phyloP scores from a whole-genome alignment of 164 flowering plant genomes.

The Tinospora cordifolia region DNA sequence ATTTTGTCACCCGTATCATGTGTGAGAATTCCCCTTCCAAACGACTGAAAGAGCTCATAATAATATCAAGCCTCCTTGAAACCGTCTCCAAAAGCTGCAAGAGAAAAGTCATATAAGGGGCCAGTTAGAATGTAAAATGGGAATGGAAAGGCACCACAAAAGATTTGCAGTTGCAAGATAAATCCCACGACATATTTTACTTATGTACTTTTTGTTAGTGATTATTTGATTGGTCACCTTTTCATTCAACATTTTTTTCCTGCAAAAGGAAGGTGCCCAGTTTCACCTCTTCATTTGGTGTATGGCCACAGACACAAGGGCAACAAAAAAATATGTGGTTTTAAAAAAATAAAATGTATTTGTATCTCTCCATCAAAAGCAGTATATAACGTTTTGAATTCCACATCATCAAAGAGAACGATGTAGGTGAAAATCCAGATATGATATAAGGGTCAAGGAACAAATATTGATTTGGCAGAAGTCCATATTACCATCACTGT shows the following conservation, averaged over 20 bases:
- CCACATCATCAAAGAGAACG: background rate
- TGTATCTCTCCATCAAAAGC: background rate
- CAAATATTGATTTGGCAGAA: background rate
- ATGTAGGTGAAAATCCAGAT: background rate
- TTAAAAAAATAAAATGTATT: background rate
- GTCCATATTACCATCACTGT: background rate
- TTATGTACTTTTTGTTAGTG: background rate
- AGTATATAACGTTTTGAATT: background rate
- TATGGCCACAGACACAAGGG: background rate
- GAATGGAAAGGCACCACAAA: background rate
- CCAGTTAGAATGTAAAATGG: slow-evolving; percentile 1
- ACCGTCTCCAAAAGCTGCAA: slow-evolving; percentile 78
- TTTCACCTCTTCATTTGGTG: background rate
- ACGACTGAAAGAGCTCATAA: slow-evolving; percentile 63
- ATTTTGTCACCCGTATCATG: slow-evolving; percentile 64
- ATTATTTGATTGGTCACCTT: background rate
- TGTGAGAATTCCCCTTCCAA: slow-evolving; percentile 68
- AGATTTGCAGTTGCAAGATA: background rate
- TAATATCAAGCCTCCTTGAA: slow-evolving; percentile 53
- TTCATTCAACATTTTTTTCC: background rate
- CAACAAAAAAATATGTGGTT: background rate
- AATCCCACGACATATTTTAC: background rate
- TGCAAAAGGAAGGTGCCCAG: background rate
- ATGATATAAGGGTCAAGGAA: background rate
- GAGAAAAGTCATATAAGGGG: slow-evolving; percentile 8